Evolutionary conservation across 768 basidiomycete species (phyloP), one percentile per base, ranked within the genome.

Genomic region (Serendipita sp.): DNA sequence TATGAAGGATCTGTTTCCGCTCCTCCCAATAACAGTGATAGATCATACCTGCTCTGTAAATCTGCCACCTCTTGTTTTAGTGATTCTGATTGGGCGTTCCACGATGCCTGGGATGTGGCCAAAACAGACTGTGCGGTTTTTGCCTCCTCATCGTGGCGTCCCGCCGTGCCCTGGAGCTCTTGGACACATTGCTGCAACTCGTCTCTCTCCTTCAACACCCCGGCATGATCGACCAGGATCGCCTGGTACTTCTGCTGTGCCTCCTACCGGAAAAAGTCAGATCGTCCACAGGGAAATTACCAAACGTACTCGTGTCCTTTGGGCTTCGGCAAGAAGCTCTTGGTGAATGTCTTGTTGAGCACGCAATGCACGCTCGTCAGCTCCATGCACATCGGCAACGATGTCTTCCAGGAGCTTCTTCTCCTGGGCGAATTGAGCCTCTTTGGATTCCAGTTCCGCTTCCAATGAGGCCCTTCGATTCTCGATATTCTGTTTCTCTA

Each of bases 141-240:
- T 4, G 85, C 83, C 1, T 81, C 78, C 8, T 81, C 79, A 38
- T 78, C 74, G 63, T 81, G 78, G 66, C 89, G 83, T 11, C 86
- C 78, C 7, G 82, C 79, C 7, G 79, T 70, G 1, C 76, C 71
- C 69, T 86, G 84, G 2, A 79, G 74, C 11, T 73, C 70, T 15
- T 77, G 70, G 2, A 93, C 76, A 46, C 89, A 82, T 60, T 82
- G 78, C 71, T 84, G 87, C 67, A 91, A 75, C 8, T 70, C 75
- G 10, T 85, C 82, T 10, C 89, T 79, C 11, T 76, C 67, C 74
- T 90, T 90, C 78, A 93, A 86, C 0, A 87, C 80, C 23, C 91
- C 90, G 0, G 91, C 91, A 72, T 94, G 91, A 0, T 88, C 78
- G 36, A 93, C 75, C n/a, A 93, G 81, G 71, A 91, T 91, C 62